Conservation (phyloP, 2,329 filamentous ascomycete genomes). For the Phialophora tarda region DNA sequence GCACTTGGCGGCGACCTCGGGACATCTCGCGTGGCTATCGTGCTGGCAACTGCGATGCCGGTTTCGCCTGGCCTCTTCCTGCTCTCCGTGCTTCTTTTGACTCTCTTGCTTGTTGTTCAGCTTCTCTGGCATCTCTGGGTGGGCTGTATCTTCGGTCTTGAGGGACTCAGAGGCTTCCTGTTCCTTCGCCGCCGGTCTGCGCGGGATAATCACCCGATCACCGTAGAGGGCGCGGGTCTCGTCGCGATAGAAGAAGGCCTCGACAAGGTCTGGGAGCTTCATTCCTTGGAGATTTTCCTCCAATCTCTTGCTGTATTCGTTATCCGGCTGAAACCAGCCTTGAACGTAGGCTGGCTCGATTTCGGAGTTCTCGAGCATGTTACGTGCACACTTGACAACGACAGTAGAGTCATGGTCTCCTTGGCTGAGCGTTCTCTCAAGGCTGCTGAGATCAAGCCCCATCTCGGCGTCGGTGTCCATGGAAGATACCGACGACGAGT, state of each 20-base stretch:
- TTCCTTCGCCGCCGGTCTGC: slow-evolving; percentile 2
- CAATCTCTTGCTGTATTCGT: slow-evolving; percentile 22
- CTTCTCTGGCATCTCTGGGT: not conserved
- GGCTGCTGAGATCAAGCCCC: not conserved
- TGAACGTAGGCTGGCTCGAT: slow-evolving; percentile 24
- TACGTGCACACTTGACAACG: slow-evolving; percentile 2
- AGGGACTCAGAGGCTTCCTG: not conserved
- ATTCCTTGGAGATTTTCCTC: slow-evolving; percentile 17
- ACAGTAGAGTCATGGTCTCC: slow-evolving; percentile 6
- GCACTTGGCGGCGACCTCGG: slow-evolving; percentile 22
- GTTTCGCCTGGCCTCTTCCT: slow-evolving; percentile 29
- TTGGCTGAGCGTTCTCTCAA: slow-evolving; percentile 9
- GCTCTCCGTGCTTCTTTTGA: slow-evolving; percentile 16
- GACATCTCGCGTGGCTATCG: slow-evolving; percentile 27
- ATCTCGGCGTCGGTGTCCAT: not conserved
- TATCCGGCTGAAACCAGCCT: slow-evolving; percentile 31
- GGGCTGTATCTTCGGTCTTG: not conserved
- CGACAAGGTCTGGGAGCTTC: slow-evolving; percentile 20
- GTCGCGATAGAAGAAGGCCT: slow-evolving; percentile 24
- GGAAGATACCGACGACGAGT: slow-evolving; percentile 6
- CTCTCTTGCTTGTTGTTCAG: slow-evolving; percentile 10
- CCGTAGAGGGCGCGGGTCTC: slow-evolving; percentile 23
- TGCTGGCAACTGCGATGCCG: slow-evolving; percentile 31
- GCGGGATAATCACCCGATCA: slow-evolving; percentile 18
- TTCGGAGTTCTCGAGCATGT: slow-evolving; percentile 14